phyloP scores from a whole-genome alignment of 106 monocot genomes.

The Agapanthus africanus region DNA sequence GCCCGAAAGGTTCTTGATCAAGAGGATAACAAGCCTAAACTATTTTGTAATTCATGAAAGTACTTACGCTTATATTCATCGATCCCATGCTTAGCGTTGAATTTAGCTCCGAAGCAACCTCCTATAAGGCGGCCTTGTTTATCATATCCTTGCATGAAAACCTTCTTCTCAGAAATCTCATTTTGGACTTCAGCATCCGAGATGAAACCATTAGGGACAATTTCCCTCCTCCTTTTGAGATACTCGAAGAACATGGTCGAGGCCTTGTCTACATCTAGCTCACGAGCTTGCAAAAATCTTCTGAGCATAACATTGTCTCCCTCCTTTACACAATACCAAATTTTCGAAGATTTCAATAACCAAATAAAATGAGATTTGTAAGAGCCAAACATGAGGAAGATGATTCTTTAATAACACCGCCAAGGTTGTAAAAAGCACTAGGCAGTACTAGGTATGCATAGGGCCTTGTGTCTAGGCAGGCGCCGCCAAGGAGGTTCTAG shows the following conservation, averaged over 20 bases:
- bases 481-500: too few relatives aligned
- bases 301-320: slow-evolving; percentile 46
- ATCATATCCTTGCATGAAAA: slow-evolving; percentile 63
- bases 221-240: slow-evolving; percentile 47
- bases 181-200: slow-evolving; percentile 45
- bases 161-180: slow-evolving; percentile 54
- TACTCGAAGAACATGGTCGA: slow-evolving; percentile 54
- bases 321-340: slow-evolving; percentile 39
- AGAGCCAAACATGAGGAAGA: too few relatives aligned
- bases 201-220: slow-evolving; percentile 64
- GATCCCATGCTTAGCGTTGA: slow-evolving; percentile 38
- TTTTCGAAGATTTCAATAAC: too few relatives aligned
- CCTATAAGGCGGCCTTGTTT: slow-evolving; percentile 45
- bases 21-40: background rate
- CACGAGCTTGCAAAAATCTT: slow-evolving; percentile 70
- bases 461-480: too few relatives aligned
- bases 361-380: too few relatives aligned
- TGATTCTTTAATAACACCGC: too few relatives aligned
- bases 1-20: background rate
- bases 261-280: slow-evolving; percentile 51
- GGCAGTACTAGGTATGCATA: too few relatives aligned
- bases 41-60: background rate
- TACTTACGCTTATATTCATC: slow-evolving; percentile 63
- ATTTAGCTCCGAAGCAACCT: slow-evolving; percentile 38
- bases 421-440: too few relatives aligned